Percentiles rank a stretch among this genome's conserved stretches.
Conservation (phyloP, 495 filamentous ascomycete genomes). For the Tuber melanosporum region DNA sequence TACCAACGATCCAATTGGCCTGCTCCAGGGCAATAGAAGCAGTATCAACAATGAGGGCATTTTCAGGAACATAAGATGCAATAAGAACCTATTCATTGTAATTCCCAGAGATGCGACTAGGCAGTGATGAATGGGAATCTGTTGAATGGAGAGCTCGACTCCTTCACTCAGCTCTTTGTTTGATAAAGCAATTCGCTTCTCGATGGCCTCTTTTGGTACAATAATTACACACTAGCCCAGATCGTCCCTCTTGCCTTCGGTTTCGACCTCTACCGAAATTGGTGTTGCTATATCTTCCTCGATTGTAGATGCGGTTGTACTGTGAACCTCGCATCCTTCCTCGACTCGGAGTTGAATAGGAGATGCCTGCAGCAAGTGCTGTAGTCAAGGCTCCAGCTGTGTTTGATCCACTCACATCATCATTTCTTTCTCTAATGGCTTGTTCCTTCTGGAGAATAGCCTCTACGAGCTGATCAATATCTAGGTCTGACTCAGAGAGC, state of each 20-base stretch:
- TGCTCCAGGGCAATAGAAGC: rapidly evolving
- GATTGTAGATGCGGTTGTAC: too few species aligned
- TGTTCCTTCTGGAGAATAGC: background rate
- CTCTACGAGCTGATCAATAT: background rate
- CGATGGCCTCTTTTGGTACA: too few species aligned
- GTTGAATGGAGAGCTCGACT: rapidly evolving
- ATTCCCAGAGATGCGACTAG: rapidly evolving
- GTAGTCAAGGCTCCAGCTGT: background rate
- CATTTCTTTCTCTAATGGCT: background rate
- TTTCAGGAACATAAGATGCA: background rate
- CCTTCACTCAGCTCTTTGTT: too few species aligned
- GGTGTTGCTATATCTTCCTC: too few species aligned
- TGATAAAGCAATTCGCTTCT: too few species aligned
- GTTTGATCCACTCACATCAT: background rate
- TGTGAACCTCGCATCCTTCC: too few species aligned
- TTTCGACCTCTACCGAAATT: too few species aligned
- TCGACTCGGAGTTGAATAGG: too few species aligned
- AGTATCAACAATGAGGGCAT: background rate
- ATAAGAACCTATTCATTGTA: background rate
- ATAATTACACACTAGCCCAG: too few species aligned
- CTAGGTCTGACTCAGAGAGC: background rate
- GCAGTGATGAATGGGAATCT: rapidly evolving
- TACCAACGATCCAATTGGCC: background rate
- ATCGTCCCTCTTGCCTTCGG: too few species aligned
- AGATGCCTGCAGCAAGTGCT: rapidly evolving